Base-by-base conservation (phyloP, 805 yeast species). In the Candida railenensis region DNA sequence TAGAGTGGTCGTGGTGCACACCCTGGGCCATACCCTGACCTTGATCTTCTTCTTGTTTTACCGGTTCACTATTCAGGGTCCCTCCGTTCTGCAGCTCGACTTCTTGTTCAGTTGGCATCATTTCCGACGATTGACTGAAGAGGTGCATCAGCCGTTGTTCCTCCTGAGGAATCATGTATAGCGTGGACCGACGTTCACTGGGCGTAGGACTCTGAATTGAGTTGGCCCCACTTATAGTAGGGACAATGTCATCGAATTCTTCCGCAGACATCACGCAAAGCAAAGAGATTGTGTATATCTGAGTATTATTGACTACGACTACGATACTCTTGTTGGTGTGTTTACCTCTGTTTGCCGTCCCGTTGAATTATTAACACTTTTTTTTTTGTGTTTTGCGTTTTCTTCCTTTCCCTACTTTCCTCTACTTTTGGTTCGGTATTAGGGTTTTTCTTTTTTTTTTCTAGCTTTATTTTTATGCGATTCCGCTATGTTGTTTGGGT, bases 181-280 rank as follows among this genome's bases (percentile, higher is more conserved):
- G 21, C 22, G 39, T 36, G 9, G 39, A 36, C 39, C 39, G 19
- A 8, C 22, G 16, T 14, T 36, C 39, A 8, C 22, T 16, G 39
- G 19, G 22, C 22, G 39, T 15, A 5, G 16, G 21, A 14, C 39
- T 16, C 39, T 16, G 39, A 16, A 16, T 36, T 5, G 39, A 19
- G 21, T 16, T 36, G 19, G 39, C 16, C 20, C 30, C 33, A 20
- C 43, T 40, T 8, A 40, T 28, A 3, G 43, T 40, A 5, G 43
- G 43, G 11, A 30, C 43, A 8, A 40, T 28, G 16, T 40, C 36
- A 14, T 40, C 43, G 34, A 40, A 40, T 30, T 28, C 43, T 21
- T 20, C 57, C 4, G 40, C 40, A 19, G n/a, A 15, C 39, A 36
- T 36, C 21, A 20, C 39, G 37, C n/a, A n/a, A n/a, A n/a, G n/a